Evolutionary conservation across 2,329 filamentous ascomycete genomes (phyloP).

Genomic region (Furcasterigmium furcatum): DNA sequence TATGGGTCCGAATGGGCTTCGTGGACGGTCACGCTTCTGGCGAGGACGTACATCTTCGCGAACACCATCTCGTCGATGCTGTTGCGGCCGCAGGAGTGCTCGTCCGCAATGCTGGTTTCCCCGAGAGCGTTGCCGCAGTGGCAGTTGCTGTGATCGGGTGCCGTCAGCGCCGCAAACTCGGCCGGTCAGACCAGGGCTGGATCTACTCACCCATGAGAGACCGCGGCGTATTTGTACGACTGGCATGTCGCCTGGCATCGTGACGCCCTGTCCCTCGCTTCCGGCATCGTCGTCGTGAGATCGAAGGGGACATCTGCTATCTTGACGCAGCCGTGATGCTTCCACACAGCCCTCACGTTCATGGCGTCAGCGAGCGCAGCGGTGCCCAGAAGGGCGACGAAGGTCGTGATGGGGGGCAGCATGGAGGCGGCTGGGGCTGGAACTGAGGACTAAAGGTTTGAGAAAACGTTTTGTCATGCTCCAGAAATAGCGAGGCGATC

Average conservation of each 20-base stretch:
- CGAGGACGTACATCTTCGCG: constrained; percentile 2
- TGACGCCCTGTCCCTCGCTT: constrained; percentile 6
- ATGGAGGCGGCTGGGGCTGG: no score
- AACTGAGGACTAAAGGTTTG: no score
- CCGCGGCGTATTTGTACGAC: constrained; percentile 6
- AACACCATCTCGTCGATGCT: background rate
- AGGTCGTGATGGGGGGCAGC: no score
- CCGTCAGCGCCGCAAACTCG: no score
- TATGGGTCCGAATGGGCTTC: background rate
- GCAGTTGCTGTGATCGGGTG: constrained; percentile 1
- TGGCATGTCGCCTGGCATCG: constrained; percentile 10
- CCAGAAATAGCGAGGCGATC: no score
- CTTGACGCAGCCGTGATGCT: constrained; percentile 11
- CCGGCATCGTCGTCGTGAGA: constrained; percentile 5
- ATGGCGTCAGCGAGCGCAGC: constrained; percentile 3
- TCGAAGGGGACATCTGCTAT: constrained; percentile 5
- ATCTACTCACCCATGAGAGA: constrained; percentile 7
- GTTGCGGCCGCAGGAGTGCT: constrained; percentile 4
- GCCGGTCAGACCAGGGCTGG: no score
- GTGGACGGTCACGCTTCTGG: constrained; percentile 4
- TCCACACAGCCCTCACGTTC: constrained; percentile 6
- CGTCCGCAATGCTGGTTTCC: constrained; percentile 2
- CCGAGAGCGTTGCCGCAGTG: constrained; percentile 8
- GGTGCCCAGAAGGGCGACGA: constrained; percentile 3
- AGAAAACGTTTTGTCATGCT: no score